These are phyloP conservation scores for Zygosaccharomyces sapae DNA, from an alignment of 1,139 yeast species.

Conservation along the genomic window DNA sequence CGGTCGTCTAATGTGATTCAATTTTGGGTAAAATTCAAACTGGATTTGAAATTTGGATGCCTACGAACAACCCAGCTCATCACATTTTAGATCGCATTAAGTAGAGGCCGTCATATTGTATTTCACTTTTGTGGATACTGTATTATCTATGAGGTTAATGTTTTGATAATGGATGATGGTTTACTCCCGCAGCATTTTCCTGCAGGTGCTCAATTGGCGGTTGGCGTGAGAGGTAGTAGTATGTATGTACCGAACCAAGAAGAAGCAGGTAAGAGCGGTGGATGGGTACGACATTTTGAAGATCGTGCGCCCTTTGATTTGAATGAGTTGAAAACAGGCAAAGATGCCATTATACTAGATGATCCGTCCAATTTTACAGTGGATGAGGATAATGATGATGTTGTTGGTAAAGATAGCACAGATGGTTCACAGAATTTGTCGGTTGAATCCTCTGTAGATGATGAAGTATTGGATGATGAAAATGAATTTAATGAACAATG, in stretches of 20 bases:
- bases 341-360: conserved; percentile 7
- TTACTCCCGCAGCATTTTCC: conserved; percentile 22
- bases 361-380: conserved; percentile 28
- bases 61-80: not conserved
- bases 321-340: conserved; percentile 7
- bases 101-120: not conserved
- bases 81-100: not conserved
- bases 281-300: conserved; percentile 12
- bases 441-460: not conserved
- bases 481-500: conserved; percentile 15
- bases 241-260: conserved; percentile 17
- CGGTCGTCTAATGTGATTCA: conserved; percentile 3
- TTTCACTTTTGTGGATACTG: not conserved
- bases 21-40: conserved; percentile 1
- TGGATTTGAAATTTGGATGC: not conserved
- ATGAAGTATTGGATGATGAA: conserved; percentile 51
- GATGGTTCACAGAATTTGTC: not conserved
- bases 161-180: conserved; percentile 17
- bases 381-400: conserved; percentile 41
- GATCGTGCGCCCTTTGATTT: conserved; percentile 8
- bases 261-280: conserved; percentile 2
- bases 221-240: conserved; percentile 28
- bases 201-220: conserved; percentile 32
- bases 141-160: conserved; percentile 7
- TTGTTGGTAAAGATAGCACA: conserved; percentile 41